Evolutionary conservation across 805 yeast species (phyloP).

Genomic region (Soucietia sequanensis): DNA sequence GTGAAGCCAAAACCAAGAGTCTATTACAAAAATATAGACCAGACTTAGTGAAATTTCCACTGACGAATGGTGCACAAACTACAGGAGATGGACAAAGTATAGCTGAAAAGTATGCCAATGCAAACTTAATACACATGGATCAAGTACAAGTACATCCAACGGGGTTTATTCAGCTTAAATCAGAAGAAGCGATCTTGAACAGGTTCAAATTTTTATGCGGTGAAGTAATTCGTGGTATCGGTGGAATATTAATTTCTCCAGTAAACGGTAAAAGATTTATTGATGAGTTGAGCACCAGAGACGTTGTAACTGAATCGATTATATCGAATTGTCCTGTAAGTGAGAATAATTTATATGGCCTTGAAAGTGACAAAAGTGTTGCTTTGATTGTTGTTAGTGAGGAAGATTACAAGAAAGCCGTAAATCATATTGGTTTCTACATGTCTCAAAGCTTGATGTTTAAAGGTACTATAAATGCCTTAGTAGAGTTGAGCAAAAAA

Average conservation of each 20-base stretch:
- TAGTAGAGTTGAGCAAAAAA: slow-evolving; percentile 10
- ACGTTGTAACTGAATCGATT: slow-evolving; percentile 47
- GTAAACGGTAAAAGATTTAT: slow-evolving; percentile 48
- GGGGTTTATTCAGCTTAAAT: slow-evolving; percentile 44
- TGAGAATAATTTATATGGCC: slow-evolving; percentile 7
- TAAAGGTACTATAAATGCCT: slow-evolving; percentile 19
- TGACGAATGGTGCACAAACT: slow-evolving; percentile 56
- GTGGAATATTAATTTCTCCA: slow-evolving; percentile 52
- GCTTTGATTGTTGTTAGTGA: slow-evolving; percentile 37
- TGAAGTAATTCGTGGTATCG: slow-evolving; percentile 58
- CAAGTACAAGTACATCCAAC: slow-evolving; percentile 64
- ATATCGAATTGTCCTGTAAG: slow-evolving; percentile 20
- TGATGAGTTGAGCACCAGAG: slow-evolving; percentile 55
- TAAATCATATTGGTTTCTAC: slow-evolving; percentile 53
- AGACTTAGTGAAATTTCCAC: slow-evolving; percentile 45
- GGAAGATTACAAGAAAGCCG: slow-evolving; percentile 43
- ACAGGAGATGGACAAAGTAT: slow-evolving; percentile 59
- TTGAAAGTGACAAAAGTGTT: slow-evolving; percentile 10
- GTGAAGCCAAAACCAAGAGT: neutral
- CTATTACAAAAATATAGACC: slow-evolving; percentile 45
- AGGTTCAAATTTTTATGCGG: slow-evolving; percentile 59
- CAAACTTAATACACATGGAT: slow-evolving; percentile 54
- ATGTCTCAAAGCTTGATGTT: slow-evolving; percentile 23
- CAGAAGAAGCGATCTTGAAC: slow-evolving; percentile 30
- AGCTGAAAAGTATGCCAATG: slow-evolving; percentile 44